These are phyloP conservation scores for Rhizopogon vinicolor DNA, from an alignment of 768 basidiomycete species.

Conservation along the genomic window DNA sequence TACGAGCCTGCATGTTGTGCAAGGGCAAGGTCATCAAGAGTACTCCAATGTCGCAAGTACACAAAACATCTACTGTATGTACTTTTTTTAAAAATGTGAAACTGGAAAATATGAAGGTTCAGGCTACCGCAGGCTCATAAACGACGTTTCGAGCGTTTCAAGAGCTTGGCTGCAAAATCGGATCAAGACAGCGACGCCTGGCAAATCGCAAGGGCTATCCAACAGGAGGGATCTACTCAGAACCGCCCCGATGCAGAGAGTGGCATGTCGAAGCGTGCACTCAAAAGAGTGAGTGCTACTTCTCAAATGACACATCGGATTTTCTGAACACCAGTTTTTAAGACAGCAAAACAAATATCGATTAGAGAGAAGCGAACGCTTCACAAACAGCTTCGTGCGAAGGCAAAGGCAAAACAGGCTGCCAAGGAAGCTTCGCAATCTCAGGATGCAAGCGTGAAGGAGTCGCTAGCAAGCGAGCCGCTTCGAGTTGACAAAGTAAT, in stretches of 20 bases:
- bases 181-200: conserved; percentile 46
- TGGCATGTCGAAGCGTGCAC: conserved; percentile 51
- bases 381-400: conserved; percentile 40
- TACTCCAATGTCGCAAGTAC: conserved; percentile 47
- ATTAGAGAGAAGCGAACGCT: conserved; percentile 45
- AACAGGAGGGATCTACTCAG: not conserved
- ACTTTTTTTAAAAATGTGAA: conserved; percentile 4
- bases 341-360: conserved; percentile 45
- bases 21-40: conserved; percentile 71
- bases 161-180: conserved; percentile 31
- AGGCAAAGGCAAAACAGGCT: conserved; percentile 33
- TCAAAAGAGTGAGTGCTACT: conserved; percentile 51
- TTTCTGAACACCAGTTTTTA: not conserved
- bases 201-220: conserved; percentile 28
- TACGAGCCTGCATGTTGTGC: conserved; percentile 62
- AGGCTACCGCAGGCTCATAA: conserved; percentile 49
- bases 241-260: conserved; percentile 8
- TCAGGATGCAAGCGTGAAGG: not conserved
- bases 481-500: not conserved
- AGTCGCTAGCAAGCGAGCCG: not conserved
- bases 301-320: not conserved
- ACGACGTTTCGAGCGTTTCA: conserved; percentile 54
- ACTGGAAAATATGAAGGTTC: not conserved
- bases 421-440: not conserved
- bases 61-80: conserved; percentile 62